These are phyloP conservation scores for Hordeum marinum DNA, from an alignment of 176 grass and related monocot genomes.

Conservation along the genomic window DNA sequence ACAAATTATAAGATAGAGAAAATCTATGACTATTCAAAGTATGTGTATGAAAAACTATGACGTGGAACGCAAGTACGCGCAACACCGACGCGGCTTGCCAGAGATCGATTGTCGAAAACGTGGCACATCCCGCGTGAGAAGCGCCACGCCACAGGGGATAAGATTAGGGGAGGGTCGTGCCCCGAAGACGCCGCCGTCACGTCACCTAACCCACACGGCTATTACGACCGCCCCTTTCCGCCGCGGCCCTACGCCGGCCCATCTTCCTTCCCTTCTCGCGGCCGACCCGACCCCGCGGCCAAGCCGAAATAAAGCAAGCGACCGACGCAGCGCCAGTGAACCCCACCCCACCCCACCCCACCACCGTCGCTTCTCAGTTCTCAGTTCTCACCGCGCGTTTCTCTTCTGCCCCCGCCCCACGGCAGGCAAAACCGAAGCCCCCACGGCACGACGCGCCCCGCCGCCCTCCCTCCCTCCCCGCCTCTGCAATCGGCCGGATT, in stretches of 20 bases:
- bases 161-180: not conserved
- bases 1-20: too few relatives aligned
- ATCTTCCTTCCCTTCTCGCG: not conserved
- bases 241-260: not conserved
- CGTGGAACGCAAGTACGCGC: not conserved
- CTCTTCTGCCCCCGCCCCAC: not conserved
- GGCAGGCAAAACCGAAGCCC: not conserved
- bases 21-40: too few relatives aligned
- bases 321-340: not conserved
- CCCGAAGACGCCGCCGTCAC: not conserved
- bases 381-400: not conserved
- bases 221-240: not conserved
- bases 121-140: constrained; percentile 1
- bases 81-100: not conserved
- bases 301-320: not conserved
- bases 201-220: not conserved
- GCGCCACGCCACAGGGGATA: not conserved
- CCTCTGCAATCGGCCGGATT: not conserved
- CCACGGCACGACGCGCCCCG: not conserved
- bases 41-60: not conserved
- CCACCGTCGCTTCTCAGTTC: not conserved
- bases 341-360: constrained; percentile 8
- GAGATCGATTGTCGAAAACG: not conserved
- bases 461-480: not conserved
- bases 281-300: not conserved